A percentile compares a stretch with the other conserved stretches of the same genome.
phyloP scores from a whole-genome alignment of 164 flowering plant species.

The Magnolia kwangsiensis region DNA sequence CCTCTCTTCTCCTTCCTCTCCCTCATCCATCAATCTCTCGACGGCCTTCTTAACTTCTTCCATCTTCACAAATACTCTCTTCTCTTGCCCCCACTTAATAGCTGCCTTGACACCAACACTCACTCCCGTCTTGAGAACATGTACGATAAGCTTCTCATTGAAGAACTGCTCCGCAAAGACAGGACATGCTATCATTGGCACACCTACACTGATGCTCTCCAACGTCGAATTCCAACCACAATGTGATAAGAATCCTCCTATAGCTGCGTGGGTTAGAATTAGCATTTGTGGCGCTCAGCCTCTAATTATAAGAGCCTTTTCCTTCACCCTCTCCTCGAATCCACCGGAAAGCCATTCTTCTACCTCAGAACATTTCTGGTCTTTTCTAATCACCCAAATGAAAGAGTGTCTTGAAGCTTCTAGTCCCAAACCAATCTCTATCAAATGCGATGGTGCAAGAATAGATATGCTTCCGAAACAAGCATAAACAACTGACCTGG shows the following conservation, averaged over 20 bases:
- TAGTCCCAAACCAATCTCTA: constrained; percentile 47
- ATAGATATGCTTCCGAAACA: constrained; percentile 47
- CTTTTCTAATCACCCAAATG: constrained; percentile 39
- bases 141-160: constrained; percentile 50
- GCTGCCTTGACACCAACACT: constrained; percentile 35
- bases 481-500: constrained; percentile 41
- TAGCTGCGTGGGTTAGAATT: constrained; percentile 45
- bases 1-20: constrained; percentile 32
- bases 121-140: constrained; percentile 38
- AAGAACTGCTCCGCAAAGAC: constrained; percentile 51
- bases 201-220: constrained; percentile 42
- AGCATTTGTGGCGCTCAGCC: constrained; percentile 74
- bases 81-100: constrained; percentile 39
- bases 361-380: constrained; percentile 19
- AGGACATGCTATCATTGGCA: constrained; percentile 69
- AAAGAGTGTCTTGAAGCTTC: constrained; percentile 48
- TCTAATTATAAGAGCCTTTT: constrained; percentile 42
- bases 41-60: constrained; percentile 33
- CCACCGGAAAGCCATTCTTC: constrained; percentile 33
- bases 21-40: constrained; percentile 30
- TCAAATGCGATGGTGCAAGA: constrained; percentile 23
- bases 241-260: constrained; percentile 55
- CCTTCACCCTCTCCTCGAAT: constrained; percentile 48
- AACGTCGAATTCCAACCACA: constrained; percentile 69
- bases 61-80: constrained; percentile 12